Base-by-base conservation (phyloP, 768 basidiomycete species). In the Lactarius evosmus region DNA sequence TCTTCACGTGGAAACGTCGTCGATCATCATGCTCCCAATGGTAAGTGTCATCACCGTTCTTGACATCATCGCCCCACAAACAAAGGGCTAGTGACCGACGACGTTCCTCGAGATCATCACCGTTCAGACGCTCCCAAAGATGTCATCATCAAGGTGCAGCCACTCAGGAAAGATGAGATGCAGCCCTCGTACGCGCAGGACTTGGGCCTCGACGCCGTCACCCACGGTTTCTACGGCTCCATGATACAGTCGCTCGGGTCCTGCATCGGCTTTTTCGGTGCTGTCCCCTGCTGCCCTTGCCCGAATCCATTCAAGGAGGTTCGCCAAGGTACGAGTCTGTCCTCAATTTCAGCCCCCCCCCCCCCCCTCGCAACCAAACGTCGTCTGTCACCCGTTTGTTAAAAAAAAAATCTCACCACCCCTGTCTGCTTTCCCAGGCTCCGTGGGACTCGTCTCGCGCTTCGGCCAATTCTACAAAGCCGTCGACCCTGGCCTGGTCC, bases 381-480 rank as follows among this genome's bases (percentile, higher is more conserved):
- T 16, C 17, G 40, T 16, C 22, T 46, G 11, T 46, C 4, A 3
- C 38, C 27, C 32, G 2, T 56, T 32, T 30, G 40, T 56, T 32
- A 22, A 40, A 65, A 22, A 40, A 65, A 58, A 65, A 41, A 51
- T 58, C 60, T 19, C 16, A 32, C 40, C n/a, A 25, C 11, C 41
- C 69, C 67, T 72, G 66, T 67, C 69, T 71, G 57, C 22, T 29
- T 62, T 59, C 53, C n/a, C 70, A 91, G 92, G 93, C 32, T 87
- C 87, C 60, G 93, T 95, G 68, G 95, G 95, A 60, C 81, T 98
- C 63, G 86, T 98, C 71, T 87, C 91, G 38, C 88, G 94, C 63
- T 98, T 98, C 71, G 95, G 95, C 55, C 85, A 96, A 72, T 96
- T 98, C 82, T 96, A 96, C 85, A 93, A 91, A 76, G 88, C 92